Evolutionary conservation across 768 basidiomycete genomes (phyloP), one percentile per base, ranked within the genome.

Genomic region (Suillus tomentosus): DNA sequence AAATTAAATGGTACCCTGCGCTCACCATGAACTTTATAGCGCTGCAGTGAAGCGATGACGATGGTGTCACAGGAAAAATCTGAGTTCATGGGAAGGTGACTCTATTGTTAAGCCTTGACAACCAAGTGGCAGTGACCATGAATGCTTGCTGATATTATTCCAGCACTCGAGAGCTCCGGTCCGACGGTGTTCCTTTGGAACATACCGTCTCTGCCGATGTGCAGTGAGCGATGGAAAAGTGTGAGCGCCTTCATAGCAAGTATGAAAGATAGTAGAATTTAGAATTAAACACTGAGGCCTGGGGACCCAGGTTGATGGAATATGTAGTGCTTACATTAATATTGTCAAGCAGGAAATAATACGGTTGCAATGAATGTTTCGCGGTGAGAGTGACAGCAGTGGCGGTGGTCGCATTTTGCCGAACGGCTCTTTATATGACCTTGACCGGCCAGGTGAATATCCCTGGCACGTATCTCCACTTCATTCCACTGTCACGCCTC

Each of bases 71-170:
- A 42, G 36, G 55, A 13, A 37, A 54, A 19, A 54, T 54, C 53
- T 54, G n/a, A 37, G 54, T 22, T 42, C 60, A 68, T 66, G 63
- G 64, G 64, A 67, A 64, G 48, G 60, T 45, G 22, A 40, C 43
- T 56, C 47, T 64, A 62, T 68, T 66, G 62, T 66, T 64, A 42
- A 59, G 53, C 68, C 68, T 67, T 68, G 64, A 67, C 66, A 62
- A 68, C 68, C 60, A 40, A 56, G 17, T 67, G 66, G 40, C 66
- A 64, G 65, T 63, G 51, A 64, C 48, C 31, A 65, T 39, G 66
- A 42, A 61, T 51, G 45, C 19, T 60, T 50, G 60, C 43, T 65
- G 64, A 64, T 62, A 34, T 42, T 62, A 40, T 62, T 60, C 61
- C 8, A 58, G 36, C 31, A 55, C 43, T 62, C 65, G 11, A 62